Evolutionary conservation across 148 eudicot species (phyloP).

Genomic region (Rhododendron henanense): DNA sequence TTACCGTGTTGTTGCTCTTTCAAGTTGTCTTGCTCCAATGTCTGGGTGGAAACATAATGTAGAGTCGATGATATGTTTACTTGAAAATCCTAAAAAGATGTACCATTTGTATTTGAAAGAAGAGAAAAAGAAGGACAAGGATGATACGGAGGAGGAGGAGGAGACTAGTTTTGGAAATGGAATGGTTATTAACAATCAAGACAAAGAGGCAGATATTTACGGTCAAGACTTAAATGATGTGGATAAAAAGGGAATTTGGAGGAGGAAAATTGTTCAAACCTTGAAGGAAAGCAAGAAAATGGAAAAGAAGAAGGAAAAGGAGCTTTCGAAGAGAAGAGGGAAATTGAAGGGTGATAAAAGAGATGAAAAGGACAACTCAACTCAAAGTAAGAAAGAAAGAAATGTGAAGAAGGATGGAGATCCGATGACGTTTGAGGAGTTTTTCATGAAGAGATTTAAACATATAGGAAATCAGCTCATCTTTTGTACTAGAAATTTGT

Average conservation of each 20-base stretch:
- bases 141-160: background rate
- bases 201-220: background rate
- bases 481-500: slow-evolving; percentile 28
- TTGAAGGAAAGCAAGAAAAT: slow-evolving; percentile 16
- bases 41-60: slow-evolving; percentile 43
- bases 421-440: slow-evolving; percentile 39
- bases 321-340: background rate
- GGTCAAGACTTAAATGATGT: background rate
- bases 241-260: background rate
- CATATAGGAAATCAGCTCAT: slow-evolving; percentile 20
- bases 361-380: background rate
- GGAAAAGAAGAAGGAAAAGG: background rate
- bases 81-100: slow-evolving; percentile 38
- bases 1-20: slow-evolving; percentile 26
- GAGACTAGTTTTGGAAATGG: background rate
- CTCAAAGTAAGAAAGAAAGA: background rate
- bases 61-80: slow-evolving; percentile 34
- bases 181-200: background rate
- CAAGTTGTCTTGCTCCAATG: slow-evolving; percentile 30
- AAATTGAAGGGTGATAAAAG: background rate
- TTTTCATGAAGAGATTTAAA: slow-evolving; percentile 19
- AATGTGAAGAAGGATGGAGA: background rate
- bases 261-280: slow-evolving; percentile 17
- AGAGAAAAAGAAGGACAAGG: background rate
- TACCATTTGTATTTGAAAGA: slow-evolving; percentile 32